phyloP scores from a whole-genome alignment of 2,329 filamentous ascomycete species.

The Verticillium tricorpus region DNA sequence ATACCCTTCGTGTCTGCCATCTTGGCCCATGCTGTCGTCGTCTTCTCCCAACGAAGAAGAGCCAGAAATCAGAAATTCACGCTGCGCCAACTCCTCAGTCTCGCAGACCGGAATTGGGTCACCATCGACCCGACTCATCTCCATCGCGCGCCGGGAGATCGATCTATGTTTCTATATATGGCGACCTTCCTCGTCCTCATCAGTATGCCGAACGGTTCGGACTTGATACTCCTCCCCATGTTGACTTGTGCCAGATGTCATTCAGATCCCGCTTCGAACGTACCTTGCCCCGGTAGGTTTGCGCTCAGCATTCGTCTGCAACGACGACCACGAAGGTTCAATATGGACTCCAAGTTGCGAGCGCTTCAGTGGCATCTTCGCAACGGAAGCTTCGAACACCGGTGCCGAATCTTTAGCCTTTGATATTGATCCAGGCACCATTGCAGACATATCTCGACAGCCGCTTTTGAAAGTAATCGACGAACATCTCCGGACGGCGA shows the following conservation, averaged over 20 bases:
- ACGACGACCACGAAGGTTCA: background rate
- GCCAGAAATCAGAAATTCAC: slow-evolving; percentile 6
- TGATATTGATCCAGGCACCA: background rate
- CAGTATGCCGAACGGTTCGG: background rate
- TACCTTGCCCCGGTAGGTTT: background rate
- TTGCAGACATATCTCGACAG: background rate
- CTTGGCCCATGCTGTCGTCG: slow-evolving; percentile 9
- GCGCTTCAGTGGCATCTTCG: background rate
- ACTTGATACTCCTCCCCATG: background rate
- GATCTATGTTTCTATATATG: background rate
- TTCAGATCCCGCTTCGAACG: slow-evolving; percentile 7
- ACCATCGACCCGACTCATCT: slow-evolving; percentile 2
- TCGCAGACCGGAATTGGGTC: slow-evolving; percentile 10
- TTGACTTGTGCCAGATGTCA: background rate
- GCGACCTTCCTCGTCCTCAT: background rate
- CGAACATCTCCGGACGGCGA: slow-evolving; percentile 2
- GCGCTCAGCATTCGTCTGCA: background rate
- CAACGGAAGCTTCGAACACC: background rate
- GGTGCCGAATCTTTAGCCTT: background rate
- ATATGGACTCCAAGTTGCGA: background rate
- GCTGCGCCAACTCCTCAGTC: slow-evolving; percentile 9
- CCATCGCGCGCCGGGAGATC: background rate
- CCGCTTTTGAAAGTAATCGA: background rate
- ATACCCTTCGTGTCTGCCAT: slow-evolving; percentile 10
- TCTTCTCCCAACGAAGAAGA: slow-evolving; percentile 9